Evolutionary conservation across 2,329 filamentous ascomycete species (phyloP).

Genomic region (Coniochaeta prunicola): DNA sequence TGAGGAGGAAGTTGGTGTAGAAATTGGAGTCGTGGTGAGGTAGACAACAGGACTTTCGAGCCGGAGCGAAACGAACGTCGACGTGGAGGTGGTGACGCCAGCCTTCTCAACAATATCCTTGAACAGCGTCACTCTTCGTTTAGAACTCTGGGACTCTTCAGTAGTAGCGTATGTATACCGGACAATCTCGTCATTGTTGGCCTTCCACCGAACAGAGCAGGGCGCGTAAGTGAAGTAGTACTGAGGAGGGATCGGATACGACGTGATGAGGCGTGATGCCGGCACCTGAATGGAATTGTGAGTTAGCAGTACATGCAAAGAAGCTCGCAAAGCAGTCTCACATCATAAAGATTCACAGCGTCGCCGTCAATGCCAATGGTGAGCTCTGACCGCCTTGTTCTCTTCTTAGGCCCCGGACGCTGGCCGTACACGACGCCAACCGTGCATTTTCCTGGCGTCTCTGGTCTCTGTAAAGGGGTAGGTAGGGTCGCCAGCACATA

Average conservation of each 20-base stretch:
- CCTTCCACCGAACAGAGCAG: conserved; percentile 48
- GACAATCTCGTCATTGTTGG: conserved; percentile 37
- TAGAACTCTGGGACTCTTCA: conserved; percentile 28
- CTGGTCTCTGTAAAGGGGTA: conserved; percentile 43
- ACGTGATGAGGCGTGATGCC: conserved; percentile 54
- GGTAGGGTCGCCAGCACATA: conserved; percentile 55
- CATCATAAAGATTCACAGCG: conserved; percentile 59
- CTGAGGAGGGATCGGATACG: conserved; percentile 60
- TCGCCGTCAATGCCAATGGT: conserved; percentile 58
- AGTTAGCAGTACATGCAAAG: not conserved
- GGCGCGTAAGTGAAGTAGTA: conserved; percentile 56
- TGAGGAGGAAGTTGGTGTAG: not conserved
- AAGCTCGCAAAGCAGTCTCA: conserved; percentile 23
- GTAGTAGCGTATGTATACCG: conserved; percentile 58
- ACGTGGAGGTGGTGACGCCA: conserved; percentile 45
- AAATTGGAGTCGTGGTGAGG: conserved; percentile 27
- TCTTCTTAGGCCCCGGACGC: conserved; percentile 49
- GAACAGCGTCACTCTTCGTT: conserved; percentile 50
- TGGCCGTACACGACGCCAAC: conserved; percentile 56
- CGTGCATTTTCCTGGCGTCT: conserved; percentile 43
- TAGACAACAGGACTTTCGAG: conserved; percentile 33
- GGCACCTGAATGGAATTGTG: conserved; percentile 40
- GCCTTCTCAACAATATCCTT: conserved; percentile 46
- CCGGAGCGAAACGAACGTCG: conserved; percentile 34
- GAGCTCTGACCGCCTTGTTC: conserved; percentile 52